Evolutionary conservation across 129 eudicot species (phyloP).

Genomic region (Pseudognaphalium luteoalbum): DNA sequence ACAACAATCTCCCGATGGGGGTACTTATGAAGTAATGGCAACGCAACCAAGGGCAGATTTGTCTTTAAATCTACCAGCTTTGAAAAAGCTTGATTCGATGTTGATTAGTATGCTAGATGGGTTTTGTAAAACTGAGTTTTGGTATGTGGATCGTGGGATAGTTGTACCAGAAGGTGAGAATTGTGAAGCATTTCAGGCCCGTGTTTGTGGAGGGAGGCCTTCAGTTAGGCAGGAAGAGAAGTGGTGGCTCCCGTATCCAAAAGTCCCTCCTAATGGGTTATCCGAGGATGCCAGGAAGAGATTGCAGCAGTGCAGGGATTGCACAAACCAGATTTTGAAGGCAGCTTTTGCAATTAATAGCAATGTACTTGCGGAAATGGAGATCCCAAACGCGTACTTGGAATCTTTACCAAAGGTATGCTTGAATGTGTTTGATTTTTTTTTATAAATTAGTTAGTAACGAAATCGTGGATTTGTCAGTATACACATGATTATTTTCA

Average conservation of each 20-base stretch:
- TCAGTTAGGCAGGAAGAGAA: constrained; percentile 80
- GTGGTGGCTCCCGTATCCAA: constrained; percentile 87
- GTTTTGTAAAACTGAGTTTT: constrained; percentile 66
- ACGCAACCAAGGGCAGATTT: constrained; percentile 70
- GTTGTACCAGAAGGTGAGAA: constrained; percentile 42
- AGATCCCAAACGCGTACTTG: constrained; percentile 65
- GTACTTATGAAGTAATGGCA: constrained; percentile 74
- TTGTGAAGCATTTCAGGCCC: constrained; percentile 39
- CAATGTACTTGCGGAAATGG: constrained; percentile 82
- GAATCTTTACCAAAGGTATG: constrained; percentile 72
- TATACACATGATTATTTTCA: not conserved
- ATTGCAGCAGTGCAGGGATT: constrained; percentile 74
- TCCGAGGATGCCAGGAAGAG: constrained; percentile 69
- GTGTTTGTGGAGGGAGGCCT: constrained; percentile 49
- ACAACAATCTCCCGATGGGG: constrained; percentile 71
- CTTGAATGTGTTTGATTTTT: not conserved
- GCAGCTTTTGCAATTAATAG: constrained; percentile 78
- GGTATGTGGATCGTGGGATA: constrained; percentile 77
- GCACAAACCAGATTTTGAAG: constrained; percentile 78
- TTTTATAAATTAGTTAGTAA: not conserved
- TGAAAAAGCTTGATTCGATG: constrained; percentile 77
- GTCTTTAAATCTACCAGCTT: constrained; percentile 64
- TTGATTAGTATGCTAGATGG: constrained; percentile 65
- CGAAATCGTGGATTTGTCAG: not conserved
- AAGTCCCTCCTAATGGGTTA: constrained; percentile 66